Evolutionary conservation across 805 yeast genomes (phyloP), one percentile per base, ranked within the genome.

Genomic region (Wickerhamiella shivajii): DNA sequence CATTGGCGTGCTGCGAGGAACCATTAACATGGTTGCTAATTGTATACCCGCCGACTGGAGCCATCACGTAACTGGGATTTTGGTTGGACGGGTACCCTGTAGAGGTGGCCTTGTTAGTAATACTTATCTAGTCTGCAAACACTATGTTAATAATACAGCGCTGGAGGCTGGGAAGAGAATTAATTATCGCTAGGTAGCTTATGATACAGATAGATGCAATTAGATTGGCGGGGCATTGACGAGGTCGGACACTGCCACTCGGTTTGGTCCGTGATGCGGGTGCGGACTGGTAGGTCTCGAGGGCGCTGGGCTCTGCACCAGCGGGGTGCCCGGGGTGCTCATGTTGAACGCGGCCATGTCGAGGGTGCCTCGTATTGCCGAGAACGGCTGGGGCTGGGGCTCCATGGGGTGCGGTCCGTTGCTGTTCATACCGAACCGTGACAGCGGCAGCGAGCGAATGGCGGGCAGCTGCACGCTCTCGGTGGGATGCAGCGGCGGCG

Each of bases 401-500:
- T 37, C 41, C 31, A 30, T 28, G 13, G 37, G 34, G 28, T 38
- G 33, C 14, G 28, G 34, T 24, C 20, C 24, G 33, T n/a, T 9
- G 4, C 21, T 18, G 25, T 24, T 18, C 9, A 10, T 9, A 5
- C 27, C 34, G 16, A 26, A 27, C 12, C 43, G 36, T 6, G 33
- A 32, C 17, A 51, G 37, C n/a, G 53, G 50, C 37, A 58, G 44
- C n/a, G 54, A 45, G 15, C 63, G 46, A 31, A 58, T 52, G 3
- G 56, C 51, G 16, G 63, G 63, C 36, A 58, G 45, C 38, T 55
- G 60, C 9, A 55, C 54, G 14, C 43, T 46, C 10, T 52, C 52
- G 5, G 57, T 48, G n/a, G 66, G 55, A 11, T 48, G 56, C 20
- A 62, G 44, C 5, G 63, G 49, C 18, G 66, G 66, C 18, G 66